A percentile compares a stretch with the other conserved stretches of the same genome.
These are phyloP conservation scores for Elsinoe perseae DNA, from an alignment of 2,329 filamentous ascomycete species.

Conservation along the genomic window DNA sequence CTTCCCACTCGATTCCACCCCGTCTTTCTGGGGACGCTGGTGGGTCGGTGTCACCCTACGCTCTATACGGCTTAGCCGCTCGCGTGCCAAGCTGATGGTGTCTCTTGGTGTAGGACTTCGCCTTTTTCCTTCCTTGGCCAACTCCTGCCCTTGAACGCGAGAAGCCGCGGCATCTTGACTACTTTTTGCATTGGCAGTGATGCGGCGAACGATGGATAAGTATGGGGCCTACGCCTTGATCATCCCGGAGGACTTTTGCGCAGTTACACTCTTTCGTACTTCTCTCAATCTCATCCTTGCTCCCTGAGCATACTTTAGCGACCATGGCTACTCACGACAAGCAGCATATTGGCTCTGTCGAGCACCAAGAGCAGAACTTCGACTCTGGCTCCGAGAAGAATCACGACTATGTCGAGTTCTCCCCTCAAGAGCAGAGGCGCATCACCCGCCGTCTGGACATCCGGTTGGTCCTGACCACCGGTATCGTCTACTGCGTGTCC, in stretches of 20 bases:
- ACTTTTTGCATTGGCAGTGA: conserved; percentile 5
- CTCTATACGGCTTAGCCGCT: background rate
- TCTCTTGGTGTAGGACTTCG: conserved; percentile 12
- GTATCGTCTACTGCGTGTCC: conserved; percentile 61
- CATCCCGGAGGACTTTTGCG: background rate
- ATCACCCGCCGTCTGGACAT: conserved; percentile 63
- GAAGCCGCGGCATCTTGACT: conserved; percentile 13
- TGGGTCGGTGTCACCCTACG: background rate
- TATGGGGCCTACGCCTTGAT: conserved; percentile 4
- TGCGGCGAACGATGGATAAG: conserved; percentile 8
- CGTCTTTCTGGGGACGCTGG: conserved; percentile 10
- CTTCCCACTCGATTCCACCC: conserved; percentile 7
- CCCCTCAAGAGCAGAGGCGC: conserved; percentile 50
- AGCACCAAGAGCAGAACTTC: conserved; percentile 8
- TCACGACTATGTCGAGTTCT: conserved; percentile 32
- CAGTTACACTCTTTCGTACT: background rate
- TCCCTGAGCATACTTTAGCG: background rate
- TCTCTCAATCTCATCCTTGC: background rate
- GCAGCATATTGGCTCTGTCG: background rate
- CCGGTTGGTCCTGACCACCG: conserved; percentile 37
- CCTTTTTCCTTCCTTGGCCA: conserved; percentile 9
- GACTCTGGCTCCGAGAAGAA: conserved; percentile 12
- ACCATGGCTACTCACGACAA: conserved; percentile 3
- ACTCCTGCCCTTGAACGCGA: background rate
- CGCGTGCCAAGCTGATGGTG: conserved; percentile 12